phyloP scores from a whole-genome alignment of 139 green algal species.

The Pleodorina starrii region DNA sequence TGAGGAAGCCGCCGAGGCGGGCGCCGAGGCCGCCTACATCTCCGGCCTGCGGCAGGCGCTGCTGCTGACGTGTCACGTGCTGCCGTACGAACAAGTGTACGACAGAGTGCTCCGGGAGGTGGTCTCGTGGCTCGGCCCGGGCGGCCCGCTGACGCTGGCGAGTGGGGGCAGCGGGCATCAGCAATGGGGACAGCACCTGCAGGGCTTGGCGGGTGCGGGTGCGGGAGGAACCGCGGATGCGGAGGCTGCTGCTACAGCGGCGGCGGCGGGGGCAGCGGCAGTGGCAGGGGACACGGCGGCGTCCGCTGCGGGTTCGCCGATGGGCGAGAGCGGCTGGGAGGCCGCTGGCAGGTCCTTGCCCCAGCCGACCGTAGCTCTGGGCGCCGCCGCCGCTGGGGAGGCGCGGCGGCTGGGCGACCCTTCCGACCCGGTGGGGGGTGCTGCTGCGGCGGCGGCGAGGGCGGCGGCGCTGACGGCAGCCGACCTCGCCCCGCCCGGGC shows the following conservation, averaged over 20 bases:
- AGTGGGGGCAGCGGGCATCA: not conserved
- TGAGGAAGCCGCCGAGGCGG: too few species aligned
- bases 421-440: not conserved
- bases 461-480: not conserved
- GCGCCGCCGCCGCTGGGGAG: too few species aligned
- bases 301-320: not conserved
- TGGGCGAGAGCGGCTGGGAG: not conserved
- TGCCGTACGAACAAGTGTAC: conserved; percentile 17
- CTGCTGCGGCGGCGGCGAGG: not conserved
- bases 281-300: not conserved
- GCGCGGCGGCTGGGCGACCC: not conserved
- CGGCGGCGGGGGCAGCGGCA: not conserved
- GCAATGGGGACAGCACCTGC: not conserved
- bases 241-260: not conserved
- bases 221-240: not conserved
- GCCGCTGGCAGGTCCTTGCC: too few species aligned
- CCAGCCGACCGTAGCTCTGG: too few species aligned
- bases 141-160: not conserved
- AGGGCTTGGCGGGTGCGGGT: not conserved
- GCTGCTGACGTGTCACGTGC: conserved; percentile 39
- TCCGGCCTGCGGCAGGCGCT: not conserved
- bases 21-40: not conserved
- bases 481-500: not conserved
- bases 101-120: not conserved
- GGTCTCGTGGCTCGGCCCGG: not conserved